Evolutionary conservation across 1,139 yeast genomes (phyloP).

Genomic region (Scheffersomyces lignicola): DNA sequence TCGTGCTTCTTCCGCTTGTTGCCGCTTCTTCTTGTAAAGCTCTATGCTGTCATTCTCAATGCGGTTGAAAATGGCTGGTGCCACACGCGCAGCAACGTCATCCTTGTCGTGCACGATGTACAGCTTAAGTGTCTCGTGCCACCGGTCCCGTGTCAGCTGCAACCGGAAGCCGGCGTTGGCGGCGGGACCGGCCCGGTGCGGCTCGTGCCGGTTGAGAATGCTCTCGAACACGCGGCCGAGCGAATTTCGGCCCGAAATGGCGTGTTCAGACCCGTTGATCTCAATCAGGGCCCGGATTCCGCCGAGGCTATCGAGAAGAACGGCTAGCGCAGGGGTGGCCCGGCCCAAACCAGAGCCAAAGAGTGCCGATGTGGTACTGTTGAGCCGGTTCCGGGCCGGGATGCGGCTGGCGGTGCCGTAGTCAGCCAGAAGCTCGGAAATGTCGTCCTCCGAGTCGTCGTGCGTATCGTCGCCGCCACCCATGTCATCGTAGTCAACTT

Average conservation of each 20-base stretch:
- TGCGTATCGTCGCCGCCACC: no score
- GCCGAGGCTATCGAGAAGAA: constrained; percentile 16
- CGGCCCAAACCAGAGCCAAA: constrained; percentile 12
- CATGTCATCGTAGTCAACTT: no score
- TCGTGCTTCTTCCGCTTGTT: constrained; percentile 26
- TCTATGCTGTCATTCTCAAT: constrained; percentile 51
- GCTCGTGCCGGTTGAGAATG: constrained; percentile 20
- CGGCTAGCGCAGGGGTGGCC: constrained; percentile 15
- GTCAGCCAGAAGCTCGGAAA: constrained; percentile 18
- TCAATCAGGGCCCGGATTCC: constrained; percentile 19
- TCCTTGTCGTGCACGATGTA: constrained; percentile 46
- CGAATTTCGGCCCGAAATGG: constrained; percentile 9
- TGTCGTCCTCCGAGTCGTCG: no score
- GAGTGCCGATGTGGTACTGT: no score
- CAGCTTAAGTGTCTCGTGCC: constrained; percentile 61
- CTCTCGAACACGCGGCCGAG: constrained; percentile 31
- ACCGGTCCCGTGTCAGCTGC: constrained; percentile 65
- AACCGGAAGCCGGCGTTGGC: constrained; percentile 32
- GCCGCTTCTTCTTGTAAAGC: constrained; percentile 26
- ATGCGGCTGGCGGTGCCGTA: constrained; percentile 12
- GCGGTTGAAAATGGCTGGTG: constrained; percentile 52
- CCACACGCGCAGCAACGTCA: constrained; percentile 41
- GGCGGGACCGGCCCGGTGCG: constrained; percentile 12
- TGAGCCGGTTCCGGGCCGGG: constrained; percentile 11
- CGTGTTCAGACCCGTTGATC: constrained; percentile 17